Conservation (phyloP, 805 yeast genomes). For the Yarrowia sp. region DNA sequence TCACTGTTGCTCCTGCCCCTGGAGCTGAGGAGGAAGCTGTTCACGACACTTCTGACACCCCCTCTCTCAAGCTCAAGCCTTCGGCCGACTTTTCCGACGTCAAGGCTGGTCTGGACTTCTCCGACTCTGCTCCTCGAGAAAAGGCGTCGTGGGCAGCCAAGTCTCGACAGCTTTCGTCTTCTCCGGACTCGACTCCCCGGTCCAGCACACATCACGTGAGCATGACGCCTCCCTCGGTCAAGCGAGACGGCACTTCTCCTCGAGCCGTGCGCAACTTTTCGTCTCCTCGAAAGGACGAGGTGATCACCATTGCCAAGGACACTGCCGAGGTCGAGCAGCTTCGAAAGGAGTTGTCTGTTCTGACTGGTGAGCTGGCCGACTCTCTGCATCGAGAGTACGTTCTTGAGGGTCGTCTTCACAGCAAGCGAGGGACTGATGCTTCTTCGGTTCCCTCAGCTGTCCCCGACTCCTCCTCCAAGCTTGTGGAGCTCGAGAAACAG, state of each 20-base stretch:
- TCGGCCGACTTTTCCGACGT: background rate
- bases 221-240: conserved; percentile 20
- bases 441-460: conserved; percentile 3
- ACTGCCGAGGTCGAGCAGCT: conserved; percentile 41
- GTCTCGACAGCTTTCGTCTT: conserved; percentile 44
- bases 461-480: conserved; percentile 40
- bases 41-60: background rate
- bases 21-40: background rate
- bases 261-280: conserved; percentile 23
- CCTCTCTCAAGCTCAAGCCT: conserved; percentile 3
- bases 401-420: conserved; percentile 34
- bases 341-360: conserved; percentile 49
- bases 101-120: conserved; percentile 16
- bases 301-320: conserved; percentile 41
- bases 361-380: conserved; percentile 51
- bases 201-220: conserved; percentile 39
- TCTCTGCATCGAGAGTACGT: conserved; percentile 50
- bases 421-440: conserved; percentile 23
- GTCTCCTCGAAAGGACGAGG: conserved; percentile 42
- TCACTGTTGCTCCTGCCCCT: conserved; percentile 7
- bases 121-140: conserved; percentile 31
- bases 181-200: conserved; percentile 42
- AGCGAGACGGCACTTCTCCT: conserved; percentile 41
- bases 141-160: conserved; percentile 42
- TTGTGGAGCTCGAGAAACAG: conserved; percentile 47